Conservation (phyloP, 495 filamentous ascomycete species). For the Neurospora sp. region DNA sequence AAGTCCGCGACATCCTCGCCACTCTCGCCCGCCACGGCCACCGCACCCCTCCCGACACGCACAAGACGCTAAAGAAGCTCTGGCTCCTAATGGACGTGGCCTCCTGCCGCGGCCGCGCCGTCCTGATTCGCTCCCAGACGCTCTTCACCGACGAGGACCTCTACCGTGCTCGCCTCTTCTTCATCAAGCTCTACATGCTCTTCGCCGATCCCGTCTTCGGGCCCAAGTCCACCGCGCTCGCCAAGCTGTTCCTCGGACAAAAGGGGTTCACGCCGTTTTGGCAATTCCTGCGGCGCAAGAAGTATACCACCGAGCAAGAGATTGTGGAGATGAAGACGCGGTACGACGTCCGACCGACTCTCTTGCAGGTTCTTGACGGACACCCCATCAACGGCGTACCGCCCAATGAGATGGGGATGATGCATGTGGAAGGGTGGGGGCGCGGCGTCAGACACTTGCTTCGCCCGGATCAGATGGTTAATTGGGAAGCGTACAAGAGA, state of each 20-base stretch:
- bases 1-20: conserved; percentile 42
- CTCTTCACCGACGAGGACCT: conserved; percentile 46
- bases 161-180: conserved; percentile 42
- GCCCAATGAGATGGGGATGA: conserved; percentile 33
- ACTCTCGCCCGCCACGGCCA: conserved; percentile 40
- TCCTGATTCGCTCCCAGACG: conserved; percentile 35
- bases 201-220: conserved; percentile 43
- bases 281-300: conserved; percentile 34
- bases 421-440: conserved; percentile 44
- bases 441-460: conserved; percentile 28
- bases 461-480: conserved; percentile 46
- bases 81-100: conserved; percentile 58
- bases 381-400: conserved; percentile 37
- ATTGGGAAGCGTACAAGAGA: conserved; percentile 38
- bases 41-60: conserved; percentile 34
- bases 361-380: neutral
- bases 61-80: conserved; percentile 43
- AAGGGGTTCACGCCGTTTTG: conserved; percentile 39
- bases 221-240: conserved; percentile 27
- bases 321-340: conserved; percentile 35
- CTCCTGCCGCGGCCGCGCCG: conserved; percentile 36
- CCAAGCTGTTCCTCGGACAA: conserved; percentile 50
- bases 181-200: conserved; percentile 52
- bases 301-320: conserved; percentile 29
- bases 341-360: conserved; percentile 20